These are phyloP conservation scores for Protomyces arabidopsidicola DNA, from an alignment of 1,139 yeast genomes.

Conservation along the genomic window DNA sequence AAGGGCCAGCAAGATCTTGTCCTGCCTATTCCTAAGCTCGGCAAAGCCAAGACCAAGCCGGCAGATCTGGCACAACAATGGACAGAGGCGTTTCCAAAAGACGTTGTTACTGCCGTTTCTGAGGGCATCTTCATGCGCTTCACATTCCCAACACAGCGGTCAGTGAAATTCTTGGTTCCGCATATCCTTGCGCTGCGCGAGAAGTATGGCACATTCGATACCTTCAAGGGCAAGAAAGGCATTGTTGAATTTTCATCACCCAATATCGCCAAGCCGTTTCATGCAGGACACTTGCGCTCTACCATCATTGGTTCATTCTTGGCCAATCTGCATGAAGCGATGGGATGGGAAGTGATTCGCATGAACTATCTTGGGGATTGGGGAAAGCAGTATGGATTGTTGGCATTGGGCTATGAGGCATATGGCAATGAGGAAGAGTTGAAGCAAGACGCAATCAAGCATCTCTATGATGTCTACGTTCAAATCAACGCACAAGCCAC, in stretches of 20 bases:
- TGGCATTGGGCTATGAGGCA: constrained; percentile 85
- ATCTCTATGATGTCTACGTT: constrained; percentile 91
- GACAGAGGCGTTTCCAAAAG: constrained; percentile 47
- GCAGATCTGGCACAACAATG: constrained; percentile 80
- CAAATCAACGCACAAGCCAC: constrained; percentile 59
- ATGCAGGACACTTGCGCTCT: constrained; percentile 97
- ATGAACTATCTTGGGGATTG: constrained; percentile 96
- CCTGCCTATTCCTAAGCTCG: constrained; percentile 87
- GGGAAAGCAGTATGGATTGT: constrained; percentile 89
- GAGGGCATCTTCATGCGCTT: constrained; percentile 89
- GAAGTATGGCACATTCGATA: constrained; percentile 67
- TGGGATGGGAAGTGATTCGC: constrained; percentile 86
- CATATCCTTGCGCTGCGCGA: constrained; percentile 60
- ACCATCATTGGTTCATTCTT: constrained; percentile 98
- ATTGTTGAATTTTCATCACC: constrained; percentile 94
- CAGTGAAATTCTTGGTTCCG: constrained; percentile 65
- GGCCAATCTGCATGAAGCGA: constrained; percentile 78
- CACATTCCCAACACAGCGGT: constrained; percentile 62
- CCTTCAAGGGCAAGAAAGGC: constrained; percentile 69
- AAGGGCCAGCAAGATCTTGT: constrained; percentile 82
- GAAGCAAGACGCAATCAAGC: constrained; percentile 80
- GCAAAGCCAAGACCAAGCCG: constrained; percentile 81
- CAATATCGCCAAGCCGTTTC: constrained; percentile 98
- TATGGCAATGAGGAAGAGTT: constrained; percentile 78
- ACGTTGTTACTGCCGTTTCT: constrained; percentile 47